Percentiles rank a stretch among this genome's conserved stretches.
phyloP scores from a whole-genome alignment of 495 filamentous ascomycete genomes.

The Penicillium roqueforti region DNA sequence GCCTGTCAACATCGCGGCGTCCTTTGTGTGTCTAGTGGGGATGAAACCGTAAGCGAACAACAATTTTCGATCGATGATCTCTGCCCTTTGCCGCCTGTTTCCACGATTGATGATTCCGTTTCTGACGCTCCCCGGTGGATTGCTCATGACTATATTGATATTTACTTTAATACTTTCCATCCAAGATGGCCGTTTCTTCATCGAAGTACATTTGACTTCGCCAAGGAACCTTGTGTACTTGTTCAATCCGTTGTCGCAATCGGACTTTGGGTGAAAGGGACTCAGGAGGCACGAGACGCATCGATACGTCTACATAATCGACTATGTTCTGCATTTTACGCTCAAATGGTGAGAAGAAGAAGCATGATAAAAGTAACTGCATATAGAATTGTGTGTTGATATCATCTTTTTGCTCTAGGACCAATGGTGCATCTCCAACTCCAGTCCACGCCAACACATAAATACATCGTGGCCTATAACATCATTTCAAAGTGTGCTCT shows the following conservation, averaged over 20 bases:
- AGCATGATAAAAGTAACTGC: neutral
- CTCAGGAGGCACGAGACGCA: conserved; percentile 3
- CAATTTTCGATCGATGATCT: neutral
- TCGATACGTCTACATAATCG: conserved; percentile 15
- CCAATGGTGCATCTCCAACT: conserved; percentile 11
- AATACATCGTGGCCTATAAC: conserved; percentile 17
- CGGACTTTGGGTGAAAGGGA: conserved; percentile 18
- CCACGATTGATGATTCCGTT: neutral
- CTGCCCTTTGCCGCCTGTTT: neutral
- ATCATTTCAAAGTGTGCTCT: conserved; percentile 20
- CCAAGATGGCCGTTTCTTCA: conserved; percentile 22
- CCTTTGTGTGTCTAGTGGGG: conserved; percentile 2
- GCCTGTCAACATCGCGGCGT: conserved; percentile 10
- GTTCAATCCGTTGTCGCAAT: conserved; percentile 22
- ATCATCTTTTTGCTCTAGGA: neutral
- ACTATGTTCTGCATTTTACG: conserved; percentile 14
- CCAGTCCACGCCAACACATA: neutral
- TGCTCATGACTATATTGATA: conserved; percentile 12
- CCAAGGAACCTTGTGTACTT: conserved; percentile 17
- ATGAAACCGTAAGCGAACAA: neutral
- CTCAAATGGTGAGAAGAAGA: conserved; percentile 15
- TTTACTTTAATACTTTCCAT: conserved; percentile 18
- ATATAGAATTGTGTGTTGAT: neutral
- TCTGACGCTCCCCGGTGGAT: conserved; percentile 1
- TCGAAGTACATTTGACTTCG: conserved; percentile 15